Evolutionary conservation across 1,284 basidiomycete species (phyloP).

Genomic region (Phellinidium pouzarii): DNA sequence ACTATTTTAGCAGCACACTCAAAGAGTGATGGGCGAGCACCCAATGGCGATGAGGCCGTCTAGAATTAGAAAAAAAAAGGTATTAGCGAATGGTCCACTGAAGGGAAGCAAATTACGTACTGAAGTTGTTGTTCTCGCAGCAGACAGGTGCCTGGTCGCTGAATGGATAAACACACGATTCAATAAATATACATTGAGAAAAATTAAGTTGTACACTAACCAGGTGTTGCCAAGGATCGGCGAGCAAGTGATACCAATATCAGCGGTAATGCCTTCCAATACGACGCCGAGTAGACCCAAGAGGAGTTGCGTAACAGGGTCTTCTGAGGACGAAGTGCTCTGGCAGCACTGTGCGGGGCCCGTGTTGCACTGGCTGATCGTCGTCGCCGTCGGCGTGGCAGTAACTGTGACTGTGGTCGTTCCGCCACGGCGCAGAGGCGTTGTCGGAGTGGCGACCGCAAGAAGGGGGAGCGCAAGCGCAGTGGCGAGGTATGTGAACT

Average conservation of each 20-base stretch:
- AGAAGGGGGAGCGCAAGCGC: constrained; percentile 13
- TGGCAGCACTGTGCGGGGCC: constrained; percentile 29
- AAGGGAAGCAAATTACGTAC: constrained; percentile 20
- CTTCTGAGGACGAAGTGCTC: constrained; percentile 24
- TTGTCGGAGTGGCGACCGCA: constrained; percentile 16
- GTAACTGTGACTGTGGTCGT: constrained; percentile 21
- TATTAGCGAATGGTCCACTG: neutral
- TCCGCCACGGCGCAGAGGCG: neutral
- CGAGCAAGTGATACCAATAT: constrained; percentile 28
- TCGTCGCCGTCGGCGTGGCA: constrained; percentile 25
- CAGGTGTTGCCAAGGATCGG: constrained; percentile 24
- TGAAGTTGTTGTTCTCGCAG: constrained; percentile 34
- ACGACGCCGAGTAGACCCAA: constrained; percentile 28
- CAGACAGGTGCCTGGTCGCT: constrained; percentile 32
- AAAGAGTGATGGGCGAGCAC: constrained; percentile 22
- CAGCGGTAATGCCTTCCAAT: constrained; percentile 24
- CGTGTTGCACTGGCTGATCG: constrained; percentile 22
- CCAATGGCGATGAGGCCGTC: constrained; percentile 22
- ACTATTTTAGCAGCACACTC: no score
- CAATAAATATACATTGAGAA: neutral
- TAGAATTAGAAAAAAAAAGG: constrained; percentile 1
- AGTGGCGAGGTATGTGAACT: constrained; percentile 11
- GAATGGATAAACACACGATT: neutral
- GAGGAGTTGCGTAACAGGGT: constrained; percentile 20
- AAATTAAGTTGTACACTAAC: constrained; percentile 13